These are phyloP conservation scores for Teratosphaeria epicoccoides DNA, from an alignment of 2,329 filamentous ascomycete genomes.

Conservation along the genomic window DNA sequence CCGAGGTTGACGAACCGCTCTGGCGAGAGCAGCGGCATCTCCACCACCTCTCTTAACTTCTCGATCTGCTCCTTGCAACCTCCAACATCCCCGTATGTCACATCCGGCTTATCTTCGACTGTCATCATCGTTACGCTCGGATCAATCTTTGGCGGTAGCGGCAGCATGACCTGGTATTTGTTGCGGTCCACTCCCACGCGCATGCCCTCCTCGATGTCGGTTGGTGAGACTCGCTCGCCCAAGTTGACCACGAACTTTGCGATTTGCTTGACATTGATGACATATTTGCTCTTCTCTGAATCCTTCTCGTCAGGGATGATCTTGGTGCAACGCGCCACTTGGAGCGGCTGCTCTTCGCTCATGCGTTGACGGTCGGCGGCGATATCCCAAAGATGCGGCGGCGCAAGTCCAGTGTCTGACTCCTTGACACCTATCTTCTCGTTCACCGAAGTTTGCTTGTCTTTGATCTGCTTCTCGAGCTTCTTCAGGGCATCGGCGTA, in stretches of 20 bases:
- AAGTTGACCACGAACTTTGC: slow-evolving; percentile 98
- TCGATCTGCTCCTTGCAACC: slow-evolving; percentile 99
- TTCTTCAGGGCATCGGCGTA: slow-evolving; percentile 92
- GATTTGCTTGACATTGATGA: slow-evolving; percentile 99
- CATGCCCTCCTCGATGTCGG: slow-evolving; percentile 99
- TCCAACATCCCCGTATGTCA: slow-evolving; percentile 96
- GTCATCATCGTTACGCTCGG: slow-evolving; percentile 99
- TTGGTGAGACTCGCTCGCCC: slow-evolving; percentile 90
- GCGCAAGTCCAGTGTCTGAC: slow-evolving; percentile 95
- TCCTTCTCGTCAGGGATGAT: slow-evolving; percentile 97
- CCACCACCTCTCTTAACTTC: slow-evolving; percentile 95
- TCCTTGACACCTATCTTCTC: slow-evolving; percentile 91
- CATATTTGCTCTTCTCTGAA: slow-evolving; percentile 97
- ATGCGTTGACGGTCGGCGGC: slow-evolving; percentile 96
- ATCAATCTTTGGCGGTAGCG: slow-evolving; percentile 95
- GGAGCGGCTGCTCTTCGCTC: slow-evolving; percentile 93
- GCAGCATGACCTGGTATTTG: slow-evolving; percentile 98
- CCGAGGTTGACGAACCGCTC: slow-evolving; percentile 98
- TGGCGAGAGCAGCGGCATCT: slow-evolving; percentile 93
- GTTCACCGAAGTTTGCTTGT: slow-evolving; percentile 94
- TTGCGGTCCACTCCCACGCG: slow-evolving; percentile 92
- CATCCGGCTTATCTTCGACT: slow-evolving; percentile 97
- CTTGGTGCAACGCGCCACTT: slow-evolving; percentile 97
- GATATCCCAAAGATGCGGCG: slow-evolving; percentile 97
- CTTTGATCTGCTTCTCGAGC: slow-evolving; percentile 98